Base-by-base conservation (phyloP, 768 basidiomycete species). In the Tulasnella sp. region DNA sequence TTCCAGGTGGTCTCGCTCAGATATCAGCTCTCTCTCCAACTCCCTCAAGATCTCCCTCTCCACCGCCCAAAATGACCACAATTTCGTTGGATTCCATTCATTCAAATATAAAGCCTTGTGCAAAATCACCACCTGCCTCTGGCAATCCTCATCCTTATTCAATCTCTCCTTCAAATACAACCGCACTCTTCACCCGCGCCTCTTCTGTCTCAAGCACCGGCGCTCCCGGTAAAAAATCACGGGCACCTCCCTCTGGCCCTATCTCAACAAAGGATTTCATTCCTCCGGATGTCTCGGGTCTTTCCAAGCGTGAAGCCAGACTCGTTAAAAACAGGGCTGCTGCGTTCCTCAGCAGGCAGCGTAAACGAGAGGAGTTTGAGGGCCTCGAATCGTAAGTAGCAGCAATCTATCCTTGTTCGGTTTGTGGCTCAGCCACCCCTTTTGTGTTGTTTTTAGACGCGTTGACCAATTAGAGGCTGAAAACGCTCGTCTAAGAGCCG, bases 331-430 rank as follows among this genome's bases (percentile, higher is more conserved):
- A 91, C 68, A 76, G 88, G 51, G 88, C 88, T 10, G 88, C 88
- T 9, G 88, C 88, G 53, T 91, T 91, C 70, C 80, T 91, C 62
- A 83, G 80, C 67, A 73, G 88, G 63, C 88, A 91, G 65, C 74
- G 88, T 60, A 91, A 91, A 66, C 78, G 88, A 50, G 88, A 91
- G 67, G 87, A 90, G 68, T 91, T 88, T 61, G 88, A 91, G 67
- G 70, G 63, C 60, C 89, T 91, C 84, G 88, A 90, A 72, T 67
- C 83, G 85, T 89, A 69, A 69, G 83, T 79, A 50, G 60, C 53
- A 6, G 15, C 48, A 47, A 49, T 41, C 6, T 60, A 40, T 43
- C 15, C 29, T 24, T 54, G 28, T 31, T 31, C 43, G 31, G 45
- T 27, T 55, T 54, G 46, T 53, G 12, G 8, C 22, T 29, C 4